phyloP scores from a whole-genome alignment of 148 eudicot genomes.

The Gaultheria prostrata region DNA sequence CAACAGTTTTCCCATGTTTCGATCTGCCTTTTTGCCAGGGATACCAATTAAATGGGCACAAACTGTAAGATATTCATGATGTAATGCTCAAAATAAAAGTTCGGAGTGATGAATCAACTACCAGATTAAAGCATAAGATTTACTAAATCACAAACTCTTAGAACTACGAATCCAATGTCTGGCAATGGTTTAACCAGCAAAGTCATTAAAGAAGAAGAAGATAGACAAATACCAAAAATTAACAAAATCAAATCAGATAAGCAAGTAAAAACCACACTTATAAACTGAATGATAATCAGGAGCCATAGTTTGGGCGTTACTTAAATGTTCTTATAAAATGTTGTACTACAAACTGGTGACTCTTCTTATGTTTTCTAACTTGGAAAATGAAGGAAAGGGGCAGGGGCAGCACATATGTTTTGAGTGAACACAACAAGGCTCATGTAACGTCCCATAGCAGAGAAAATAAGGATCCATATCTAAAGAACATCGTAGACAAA shows the following conservation, averaged over 20 bases:
- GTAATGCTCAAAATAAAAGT: neutral
- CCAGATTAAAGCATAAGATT: neutral
- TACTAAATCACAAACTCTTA: neutral
- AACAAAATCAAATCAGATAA: neutral
- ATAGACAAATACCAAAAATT: neutral
- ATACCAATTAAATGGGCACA: slow-evolving; percentile 51
- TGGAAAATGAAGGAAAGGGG: neutral
- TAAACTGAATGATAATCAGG: neutral
- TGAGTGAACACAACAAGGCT: neutral
- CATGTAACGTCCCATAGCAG: neutral
- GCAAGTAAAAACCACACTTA: neutral
- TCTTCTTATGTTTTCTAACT: neutral
- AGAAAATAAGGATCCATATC: neutral
- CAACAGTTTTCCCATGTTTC: slow-evolving; percentile 93
- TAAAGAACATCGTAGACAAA: neutral
- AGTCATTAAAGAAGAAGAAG: neutral
- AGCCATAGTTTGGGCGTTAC: neutral
- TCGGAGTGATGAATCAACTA: slow-evolving; percentile 11
- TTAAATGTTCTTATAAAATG: neutral
- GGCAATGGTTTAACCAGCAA: neutral
- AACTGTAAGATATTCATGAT: slow-evolving; percentile 24
- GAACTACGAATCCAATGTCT: neutral
- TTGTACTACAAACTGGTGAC: neutral
- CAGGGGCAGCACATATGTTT: neutral
- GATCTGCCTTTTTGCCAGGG: slow-evolving; percentile 99